A percentile compares a stretch with the other conserved stretches of the same genome.
Conservation (phyloP, 179 eudicot species). For the Carnegiea gigantea region DNA sequence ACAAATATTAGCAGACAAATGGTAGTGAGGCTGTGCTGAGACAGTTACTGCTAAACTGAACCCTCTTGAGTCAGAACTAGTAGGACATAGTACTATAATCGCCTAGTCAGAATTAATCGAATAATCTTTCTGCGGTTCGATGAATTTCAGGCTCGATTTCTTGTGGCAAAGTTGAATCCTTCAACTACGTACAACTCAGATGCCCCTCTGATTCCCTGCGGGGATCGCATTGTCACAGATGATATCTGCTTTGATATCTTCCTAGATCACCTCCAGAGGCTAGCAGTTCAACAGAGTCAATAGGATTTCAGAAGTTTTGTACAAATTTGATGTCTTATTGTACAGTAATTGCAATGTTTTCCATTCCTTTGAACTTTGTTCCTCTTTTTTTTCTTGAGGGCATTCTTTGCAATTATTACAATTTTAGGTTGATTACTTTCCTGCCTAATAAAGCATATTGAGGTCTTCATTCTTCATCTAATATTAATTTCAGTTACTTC, state of each 20-base stretch:
- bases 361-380: background rate
- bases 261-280: constrained; percentile 85
- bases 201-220: constrained; percentile 59
- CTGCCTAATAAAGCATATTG: background rate
- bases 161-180: constrained; percentile 94
- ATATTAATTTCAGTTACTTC: background rate
- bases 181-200: constrained; percentile 88
- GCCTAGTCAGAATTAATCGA: background rate
- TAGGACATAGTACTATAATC: no score
- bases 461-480: background rate
- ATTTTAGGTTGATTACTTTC: background rate
- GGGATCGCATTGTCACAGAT: constrained; percentile 85
- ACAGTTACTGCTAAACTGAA: no score
- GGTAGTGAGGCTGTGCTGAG: no score
- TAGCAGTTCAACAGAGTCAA: constrained; percentile 66
- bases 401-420: constrained; percentile 3
- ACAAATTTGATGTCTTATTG: constrained; percentile 34
- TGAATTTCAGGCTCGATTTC: constrained; percentile 82
- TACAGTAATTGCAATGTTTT: constrained; percentile 37
- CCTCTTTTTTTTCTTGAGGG: background rate
- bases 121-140: background rate
- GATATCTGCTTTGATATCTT: constrained; percentile 95
- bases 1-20: no score
- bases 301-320: background rate
- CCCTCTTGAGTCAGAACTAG: no score